These are phyloP conservation scores for Cercospora canescens DNA, from an alignment of 2,329 filamentous ascomycete genomes.

Conservation along the genomic window DNA sequence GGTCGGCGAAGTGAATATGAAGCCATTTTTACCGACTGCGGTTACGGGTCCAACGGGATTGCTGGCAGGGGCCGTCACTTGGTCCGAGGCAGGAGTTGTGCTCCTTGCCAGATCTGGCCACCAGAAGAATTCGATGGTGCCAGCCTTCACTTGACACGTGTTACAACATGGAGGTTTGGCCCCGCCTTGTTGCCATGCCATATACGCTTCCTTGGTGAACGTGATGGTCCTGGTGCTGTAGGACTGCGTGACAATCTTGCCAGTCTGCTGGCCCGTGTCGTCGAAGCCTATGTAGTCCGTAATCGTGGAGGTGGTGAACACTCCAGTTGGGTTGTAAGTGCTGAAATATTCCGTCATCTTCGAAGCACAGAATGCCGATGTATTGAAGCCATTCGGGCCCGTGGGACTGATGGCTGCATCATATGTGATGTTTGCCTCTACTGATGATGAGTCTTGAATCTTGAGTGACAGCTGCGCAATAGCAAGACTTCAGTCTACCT, in stretches of 20 bases:
- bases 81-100: background rate
- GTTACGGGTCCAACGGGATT: background rate
- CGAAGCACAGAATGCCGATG: slow-evolving; percentile 7
- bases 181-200: slow-evolving; percentile 9
- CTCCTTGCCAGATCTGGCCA: slow-evolving; percentile 13
- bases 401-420: background rate
- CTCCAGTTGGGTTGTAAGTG: slow-evolving; percentile 4
- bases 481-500: background rate
- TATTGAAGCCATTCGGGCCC: slow-evolving; percentile 4
- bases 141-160: slow-evolving; percentile 11
- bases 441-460: background rate
- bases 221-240: slow-evolving; percentile 14
- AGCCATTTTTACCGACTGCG: slow-evolving; percentile 3
- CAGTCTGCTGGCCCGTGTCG: slow-evolving; percentile 11
- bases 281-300: slow-evolving; percentile 14
- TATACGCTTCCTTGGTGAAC: slow-evolving; percentile 8
- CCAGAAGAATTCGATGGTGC: slow-evolving; percentile 17
- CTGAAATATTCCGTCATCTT: slow-evolving; percentile 3
- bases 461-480: background rate
- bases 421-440: background rate
- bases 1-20: slow-evolving; percentile 13
- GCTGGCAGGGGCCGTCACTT: background rate
- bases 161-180: slow-evolving; percentile 15
- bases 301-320: slow-evolving; percentile 7
- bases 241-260: slow-evolving; percentile 9